phyloP scores from a whole-genome alignment of 352 stramenopile genomes.

The Pythium biforme region DNA sequence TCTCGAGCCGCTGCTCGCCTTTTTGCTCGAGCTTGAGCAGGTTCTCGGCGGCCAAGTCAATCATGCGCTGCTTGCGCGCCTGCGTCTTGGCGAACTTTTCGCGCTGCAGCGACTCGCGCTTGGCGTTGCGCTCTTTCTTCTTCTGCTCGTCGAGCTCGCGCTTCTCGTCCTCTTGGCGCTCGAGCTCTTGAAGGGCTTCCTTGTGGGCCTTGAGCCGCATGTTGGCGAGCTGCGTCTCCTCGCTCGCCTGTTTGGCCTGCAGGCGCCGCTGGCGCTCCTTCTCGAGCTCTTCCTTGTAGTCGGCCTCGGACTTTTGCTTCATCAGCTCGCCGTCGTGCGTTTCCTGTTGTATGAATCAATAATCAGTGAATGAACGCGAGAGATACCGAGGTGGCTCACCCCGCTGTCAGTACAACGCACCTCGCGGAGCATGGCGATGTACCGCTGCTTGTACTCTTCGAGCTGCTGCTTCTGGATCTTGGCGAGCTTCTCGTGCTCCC shows the following conservation, averaged over 20 bases:
- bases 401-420: conserved; percentile 30
- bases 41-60: conserved; percentile 74
- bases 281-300: conserved; percentile 55
- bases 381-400: too few species aligned
- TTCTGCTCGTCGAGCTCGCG: conserved; percentile 72
- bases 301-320: conserved; percentile 57
- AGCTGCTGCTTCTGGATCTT: conserved; percentile 73
- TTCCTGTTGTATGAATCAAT: conserved; percentile 30
- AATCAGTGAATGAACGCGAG: background rate
- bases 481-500: conserved; percentile 53
- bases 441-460: conserved; percentile 81
- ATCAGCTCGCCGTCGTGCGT: conserved; percentile 68
- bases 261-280: conserved; percentile 43
- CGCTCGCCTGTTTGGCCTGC: conserved; percentile 47
- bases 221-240: conserved; percentile 71
- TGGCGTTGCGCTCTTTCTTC: conserved; percentile 59
- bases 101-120: conserved; percentile 55
- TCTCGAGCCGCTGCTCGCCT: conserved; percentile 56
- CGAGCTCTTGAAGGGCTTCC: conserved; percentile 52
- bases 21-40: conserved; percentile 66
- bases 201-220: conserved; percentile 58
- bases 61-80: conserved; percentile 80
- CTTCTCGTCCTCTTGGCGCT: conserved; percentile 63
- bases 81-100: conserved; percentile 60
- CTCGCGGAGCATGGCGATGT: conserved; percentile 71